Percentiles rank a stretch among this genome's conserved stretches.
phyloP scores from a whole-genome alignment of 108 stramenopile genomes.

The Pseudonitzschia multistriata region DNA sequence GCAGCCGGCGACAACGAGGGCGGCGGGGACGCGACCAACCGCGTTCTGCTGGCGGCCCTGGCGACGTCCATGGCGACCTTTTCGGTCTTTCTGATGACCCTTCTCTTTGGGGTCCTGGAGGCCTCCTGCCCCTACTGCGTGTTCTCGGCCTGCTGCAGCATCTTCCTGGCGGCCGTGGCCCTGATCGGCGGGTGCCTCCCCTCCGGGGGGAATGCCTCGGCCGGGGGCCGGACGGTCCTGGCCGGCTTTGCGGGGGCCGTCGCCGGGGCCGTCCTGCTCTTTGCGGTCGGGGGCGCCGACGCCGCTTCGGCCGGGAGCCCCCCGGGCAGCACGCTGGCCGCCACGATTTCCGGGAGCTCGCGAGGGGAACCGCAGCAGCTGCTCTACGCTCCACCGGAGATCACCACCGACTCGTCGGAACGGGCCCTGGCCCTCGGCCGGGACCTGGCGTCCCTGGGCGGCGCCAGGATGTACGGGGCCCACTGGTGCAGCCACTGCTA shows the following conservation, averaged over 20 bases:
- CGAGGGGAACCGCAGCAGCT: slow-evolving; percentile 23
- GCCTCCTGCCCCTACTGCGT: slow-evolving; percentile 83
- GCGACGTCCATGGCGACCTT: slow-evolving; percentile 90
- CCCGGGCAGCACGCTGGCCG: neutral
- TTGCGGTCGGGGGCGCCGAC: slow-evolving; percentile 18
- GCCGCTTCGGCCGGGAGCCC: slow-evolving; percentile 9
- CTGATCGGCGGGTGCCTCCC: slow-evolving; percentile 68
- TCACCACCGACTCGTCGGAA: slow-evolving; percentile 63
- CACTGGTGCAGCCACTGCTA: slow-evolving; percentile 96
- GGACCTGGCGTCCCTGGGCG: slow-evolving; percentile 59
- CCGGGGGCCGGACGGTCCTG: slow-evolving; percentile 11
- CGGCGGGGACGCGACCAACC: slow-evolving; percentile 43
- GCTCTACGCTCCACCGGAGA: slow-evolving; percentile 65
- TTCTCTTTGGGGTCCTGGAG: slow-evolving; percentile 73
- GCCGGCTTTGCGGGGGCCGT: slow-evolving; percentile 20
- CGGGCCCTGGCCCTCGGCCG: slow-evolving; percentile 61
- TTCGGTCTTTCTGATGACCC: slow-evolving; percentile 78
- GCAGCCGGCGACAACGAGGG: neutral
- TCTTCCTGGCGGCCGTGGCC: slow-evolving; percentile 50
- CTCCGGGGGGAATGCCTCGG: neutral
- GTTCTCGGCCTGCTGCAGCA: slow-evolving; percentile 62
- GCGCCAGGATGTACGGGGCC: slow-evolving; percentile 92
- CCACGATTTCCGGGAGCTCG: slow-evolving; percentile 18
- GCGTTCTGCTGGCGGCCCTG: slow-evolving; percentile 56
- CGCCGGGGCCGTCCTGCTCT: slow-evolving; percentile 26